Evolutionary conservation across 306 rosid species (phyloP), one percentile per base, ranked within the genome.

Genomic region (Ormosia emarginata): DNA sequence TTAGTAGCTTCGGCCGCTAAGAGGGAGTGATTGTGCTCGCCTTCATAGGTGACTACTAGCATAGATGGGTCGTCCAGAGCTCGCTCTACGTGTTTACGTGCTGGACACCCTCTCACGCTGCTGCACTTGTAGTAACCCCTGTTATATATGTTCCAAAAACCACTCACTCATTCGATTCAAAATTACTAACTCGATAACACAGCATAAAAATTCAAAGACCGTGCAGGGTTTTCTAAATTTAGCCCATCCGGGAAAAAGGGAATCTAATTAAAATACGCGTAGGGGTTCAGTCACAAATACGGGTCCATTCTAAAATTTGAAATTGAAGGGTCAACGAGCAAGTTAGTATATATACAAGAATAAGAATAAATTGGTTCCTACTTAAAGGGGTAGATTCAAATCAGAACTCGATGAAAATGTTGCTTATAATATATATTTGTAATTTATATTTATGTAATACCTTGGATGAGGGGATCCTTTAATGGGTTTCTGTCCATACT

Each of bases 121-220:
- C 99, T 95, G 83, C 99, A 95, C 97, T 95, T 95, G 86, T 95
- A 95, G 83, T 95, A 95, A 0, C 99, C 97, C 87, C 98, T 95
- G 90, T 77, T 47, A 9, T 10, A 46, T 15, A 34, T 10, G 8
- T 65, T 61, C 73, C 30, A 39, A 29, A 5, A 72, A n/a, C 43
- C 61, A 47, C 6, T 15, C 70, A 57, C 43, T 69, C n/a, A 6
- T 37, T 7, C 36, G 4, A 1, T 40, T 18, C 58, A 32, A 1
- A 6, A 36, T 41, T 8, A 80, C 17, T 7, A 50, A 2, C 72
- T 7, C 7, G 24, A 9, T 8, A 56, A 57, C 15, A 67, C 12
- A 8, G 32, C 30, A 55, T 53, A 33, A 34, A 33, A 33, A 24
- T 44, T 57, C 24, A 74, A n/a, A 46, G 7, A 67, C 64, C n/a